Evolutionary conservation across 106 monocot genomes (phyloP), one percentile per base, ranked within the genome.

Genomic region (Cymbidium sinense): DNA sequence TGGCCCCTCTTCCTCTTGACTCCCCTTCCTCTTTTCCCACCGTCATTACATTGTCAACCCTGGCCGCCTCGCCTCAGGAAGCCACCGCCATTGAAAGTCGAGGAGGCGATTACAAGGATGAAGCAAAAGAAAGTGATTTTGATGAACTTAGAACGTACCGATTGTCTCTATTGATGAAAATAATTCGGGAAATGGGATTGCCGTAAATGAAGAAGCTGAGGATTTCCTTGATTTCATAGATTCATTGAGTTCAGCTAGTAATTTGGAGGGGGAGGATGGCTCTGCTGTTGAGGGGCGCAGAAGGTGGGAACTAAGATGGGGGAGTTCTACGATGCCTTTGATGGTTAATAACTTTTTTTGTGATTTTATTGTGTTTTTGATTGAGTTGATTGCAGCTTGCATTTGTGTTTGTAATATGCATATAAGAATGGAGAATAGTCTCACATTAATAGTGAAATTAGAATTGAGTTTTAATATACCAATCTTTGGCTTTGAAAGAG

Each of bases 311-410:
- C 86, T 55, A 77, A 86, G 36, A 1, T 29, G 11, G 86, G 82
- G 47, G 87, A 93, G 34, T 93, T 74, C 29, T 93, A 79, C 52
- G 88, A 90, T 83, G 89, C 90, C 6, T 86, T 78, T 61, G 90
- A 93, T 84, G 92, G 92, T 93, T 87, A 75, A 39, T 36, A 29
- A 31, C 33, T n/a, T n/a, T 31, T 67, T 13, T 15, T 33, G 65
- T 30, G 17, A 17, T 31, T 67, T 67, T 31, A 31, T 67, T 33
- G 2, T 33, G 11, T 67, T 67, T 67, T 33, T 3, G 6, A 67
- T 67, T 31, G 33, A 33, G 1, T 67, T 67, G 9, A 67, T 8
- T 27, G 23, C 27, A 62, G 15, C 1, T 12, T 67, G 30, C 3
- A 33, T 67, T 67, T 33, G n/a, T n/a, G n/a, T n/a, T n/a, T n/a